Conservation (phyloP, 495 filamentous ascomycete genomes). For the Lentithecium fluviatile region DNA sequence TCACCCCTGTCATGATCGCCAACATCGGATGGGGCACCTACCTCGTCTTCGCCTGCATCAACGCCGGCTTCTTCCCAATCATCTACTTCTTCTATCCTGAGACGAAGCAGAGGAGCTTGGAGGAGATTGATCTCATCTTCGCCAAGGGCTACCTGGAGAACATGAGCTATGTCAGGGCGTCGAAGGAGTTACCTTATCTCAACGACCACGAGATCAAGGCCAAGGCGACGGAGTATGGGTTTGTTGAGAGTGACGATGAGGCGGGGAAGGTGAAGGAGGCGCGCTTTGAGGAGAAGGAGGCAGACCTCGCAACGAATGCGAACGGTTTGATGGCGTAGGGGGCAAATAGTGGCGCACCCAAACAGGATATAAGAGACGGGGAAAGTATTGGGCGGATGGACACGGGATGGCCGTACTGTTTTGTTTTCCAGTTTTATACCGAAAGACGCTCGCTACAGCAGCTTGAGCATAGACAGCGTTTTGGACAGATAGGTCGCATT, state of each 20-base stretch:
- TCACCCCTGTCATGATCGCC: slow-evolving; percentile 40
- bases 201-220: slow-evolving; percentile 41
- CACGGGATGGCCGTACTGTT: neutral
- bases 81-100: slow-evolving; percentile 57
- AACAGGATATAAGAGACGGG: too few relatives aligned
- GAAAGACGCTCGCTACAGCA: neutral
- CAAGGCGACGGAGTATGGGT: slow-evolving; percentile 24
- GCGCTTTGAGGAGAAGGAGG: slow-evolving; percentile 34
- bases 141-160: slow-evolving; percentile 70
- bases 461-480: slow-evolving; percentile 11
- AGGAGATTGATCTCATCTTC: slow-evolving; percentile 45
- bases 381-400: too few relatives aligned
- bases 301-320: slow-evolving; percentile 18
- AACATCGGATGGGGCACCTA: slow-evolving; percentile 37
- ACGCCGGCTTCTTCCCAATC: slow-evolving; percentile 50
- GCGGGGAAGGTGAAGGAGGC: slow-evolving; percentile 30
- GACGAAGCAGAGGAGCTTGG: slow-evolving; percentile 49
- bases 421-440: slow-evolving; percentile 25
- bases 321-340: slow-evolving; percentile 17
- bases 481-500: neutral
- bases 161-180: slow-evolving; percentile 70
- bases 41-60: slow-evolving; percentile 49
- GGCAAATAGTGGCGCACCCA: too few relatives aligned
- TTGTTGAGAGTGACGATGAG: slow-evolving; percentile 43
- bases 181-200: slow-evolving; percentile 67